phyloP scores from a whole-genome alignment of 257 asterid species.

The Rehmannia glutinosa region DNA sequence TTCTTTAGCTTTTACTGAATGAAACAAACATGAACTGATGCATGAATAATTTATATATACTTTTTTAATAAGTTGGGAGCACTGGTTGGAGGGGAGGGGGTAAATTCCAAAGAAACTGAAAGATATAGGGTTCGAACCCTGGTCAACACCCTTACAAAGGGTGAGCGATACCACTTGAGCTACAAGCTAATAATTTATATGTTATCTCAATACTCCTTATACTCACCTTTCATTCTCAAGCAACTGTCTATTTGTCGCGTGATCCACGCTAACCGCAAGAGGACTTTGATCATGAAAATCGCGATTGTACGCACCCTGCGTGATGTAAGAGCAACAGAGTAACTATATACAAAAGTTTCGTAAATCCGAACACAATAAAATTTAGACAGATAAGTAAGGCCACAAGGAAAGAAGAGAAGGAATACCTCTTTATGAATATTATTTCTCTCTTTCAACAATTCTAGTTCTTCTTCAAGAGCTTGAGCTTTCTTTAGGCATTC shows the following conservation, averaged over 20 bases:
- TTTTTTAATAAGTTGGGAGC: too few species aligned
- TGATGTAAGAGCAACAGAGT: neutral
- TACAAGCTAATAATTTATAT: too few species aligned
- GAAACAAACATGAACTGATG: neutral
- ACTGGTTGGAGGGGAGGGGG: too few species aligned
- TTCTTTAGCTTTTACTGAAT: too few species aligned
- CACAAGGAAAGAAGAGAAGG: neutral
- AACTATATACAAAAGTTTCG: neutral
- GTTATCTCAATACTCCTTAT: neutral
- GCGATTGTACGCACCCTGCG: slow-evolving; percentile 32
- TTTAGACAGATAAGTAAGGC: too few species aligned
- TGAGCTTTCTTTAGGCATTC: slow-evolving; percentile 46
- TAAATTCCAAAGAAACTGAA: too few species aligned
- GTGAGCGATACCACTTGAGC: too few species aligned
- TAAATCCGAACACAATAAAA: neutral
- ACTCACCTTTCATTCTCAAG: slow-evolving; percentile 47
- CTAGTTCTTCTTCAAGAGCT: slow-evolving; percentile 51
- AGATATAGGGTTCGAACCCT: too few species aligned
- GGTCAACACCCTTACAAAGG: too few species aligned
- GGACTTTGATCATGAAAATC: slow-evolving; percentile 17
- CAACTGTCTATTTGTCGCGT: slow-evolving; percentile 31
- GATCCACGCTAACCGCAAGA: slow-evolving; percentile 14
- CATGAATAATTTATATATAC: too few species aligned
- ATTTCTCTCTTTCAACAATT: slow-evolving; percentile 36
- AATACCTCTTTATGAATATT: slow-evolving; percentile 41